phyloP scores from a whole-genome alignment of 2,329 filamentous ascomycete species.

The Davidsoniella neocaledoniae region DNA sequence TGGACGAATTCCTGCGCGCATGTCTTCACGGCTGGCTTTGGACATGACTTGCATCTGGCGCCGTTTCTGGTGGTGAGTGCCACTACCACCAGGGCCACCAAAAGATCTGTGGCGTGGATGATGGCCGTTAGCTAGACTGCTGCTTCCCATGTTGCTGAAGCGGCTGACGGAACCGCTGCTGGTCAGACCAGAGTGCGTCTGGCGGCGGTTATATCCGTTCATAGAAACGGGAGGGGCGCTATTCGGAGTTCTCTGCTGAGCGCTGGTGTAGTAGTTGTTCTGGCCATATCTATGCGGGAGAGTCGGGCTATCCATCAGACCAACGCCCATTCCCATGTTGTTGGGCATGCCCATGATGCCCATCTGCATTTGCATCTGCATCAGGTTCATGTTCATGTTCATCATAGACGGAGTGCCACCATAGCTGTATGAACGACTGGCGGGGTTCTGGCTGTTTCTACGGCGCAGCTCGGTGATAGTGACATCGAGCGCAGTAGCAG shows the following conservation, averaged over 20 bases:
- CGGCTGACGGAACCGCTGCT: slow-evolving; percentile 7
- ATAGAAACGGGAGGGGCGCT: slow-evolving; percentile 3
- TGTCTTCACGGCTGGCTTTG: slow-evolving; percentile 10
- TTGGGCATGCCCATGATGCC: slow-evolving; percentile 16
- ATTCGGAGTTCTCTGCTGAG: neutral
- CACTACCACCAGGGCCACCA: neutral
- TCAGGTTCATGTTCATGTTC: slow-evolving; percentile 1
- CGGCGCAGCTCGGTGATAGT: slow-evolving; percentile 36
- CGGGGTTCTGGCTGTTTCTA: slow-evolving; percentile 36
- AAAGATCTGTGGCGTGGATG: neutral
- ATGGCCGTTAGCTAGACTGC: neutral
- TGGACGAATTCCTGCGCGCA: slow-evolving; percentile 2
- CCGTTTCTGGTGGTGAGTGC: neutral
- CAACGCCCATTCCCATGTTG: neutral
- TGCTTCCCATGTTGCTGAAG: slow-evolving; percentile 2
- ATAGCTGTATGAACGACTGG: slow-evolving; percentile 24
- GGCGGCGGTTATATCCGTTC: slow-evolving; percentile 2
- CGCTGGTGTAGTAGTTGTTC: neutral
- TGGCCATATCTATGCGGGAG: slow-evolving; percentile 10
- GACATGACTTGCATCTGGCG: slow-evolving; percentile 9
- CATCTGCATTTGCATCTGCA: neutral
- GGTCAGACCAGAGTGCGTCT: slow-evolving; percentile 7
- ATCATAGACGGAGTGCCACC: neutral
- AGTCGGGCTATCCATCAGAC: slow-evolving; percentile 22
- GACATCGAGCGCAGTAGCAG: slow-evolving; percentile 20